A percentile compares a stretch with the other conserved stretches of the same genome.
Evolutionary conservation across 106 monocot genomes (phyloP).

Genomic region (Dendrobium catenatum): DNA sequence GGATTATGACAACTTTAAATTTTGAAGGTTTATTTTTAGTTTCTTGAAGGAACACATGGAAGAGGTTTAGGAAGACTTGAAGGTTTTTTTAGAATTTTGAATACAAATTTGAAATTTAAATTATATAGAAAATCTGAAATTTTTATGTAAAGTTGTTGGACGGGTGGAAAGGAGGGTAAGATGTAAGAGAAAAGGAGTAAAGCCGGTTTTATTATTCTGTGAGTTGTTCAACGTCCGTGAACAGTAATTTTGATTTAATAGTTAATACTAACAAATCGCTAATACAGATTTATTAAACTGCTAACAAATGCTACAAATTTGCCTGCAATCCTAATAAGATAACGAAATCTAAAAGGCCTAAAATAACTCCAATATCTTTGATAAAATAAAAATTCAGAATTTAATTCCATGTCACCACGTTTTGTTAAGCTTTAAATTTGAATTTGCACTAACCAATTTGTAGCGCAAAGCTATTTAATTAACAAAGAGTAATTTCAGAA

Average conservation of each 20-base stretch:
- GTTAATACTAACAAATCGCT: not conserved
- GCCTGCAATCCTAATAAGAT: not conserved
- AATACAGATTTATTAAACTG: not conserved
- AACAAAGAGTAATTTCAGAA: not conserved
- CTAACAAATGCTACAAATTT: not conserved
- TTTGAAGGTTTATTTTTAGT: too few relatives aligned
- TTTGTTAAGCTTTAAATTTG: not conserved
- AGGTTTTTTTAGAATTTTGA: too few relatives aligned
- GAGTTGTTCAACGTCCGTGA: not conserved
- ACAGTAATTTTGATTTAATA: not conserved
- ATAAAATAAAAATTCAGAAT: not conserved
- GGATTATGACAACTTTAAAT: too few relatives aligned
- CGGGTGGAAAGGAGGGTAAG: not conserved
- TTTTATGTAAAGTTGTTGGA: too few relatives aligned
- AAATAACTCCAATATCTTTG: not conserved
- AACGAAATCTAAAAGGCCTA: too few relatives aligned
- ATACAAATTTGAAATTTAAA: too few relatives aligned
- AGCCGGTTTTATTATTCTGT: not conserved
- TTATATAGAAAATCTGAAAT: too few relatives aligned
- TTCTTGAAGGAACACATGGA: too few relatives aligned
- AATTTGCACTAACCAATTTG: not conserved
- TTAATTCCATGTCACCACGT: not conserved
- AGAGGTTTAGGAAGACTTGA: too few relatives aligned
- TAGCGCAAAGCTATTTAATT: not conserved
- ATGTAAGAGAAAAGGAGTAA: not conserved